Percentiles rank a stretch among this genome's conserved stretches.
Evolutionary conservation across 352 stramenopile species (phyloP).

Genomic region (Pythium scleroteichum): DNA sequence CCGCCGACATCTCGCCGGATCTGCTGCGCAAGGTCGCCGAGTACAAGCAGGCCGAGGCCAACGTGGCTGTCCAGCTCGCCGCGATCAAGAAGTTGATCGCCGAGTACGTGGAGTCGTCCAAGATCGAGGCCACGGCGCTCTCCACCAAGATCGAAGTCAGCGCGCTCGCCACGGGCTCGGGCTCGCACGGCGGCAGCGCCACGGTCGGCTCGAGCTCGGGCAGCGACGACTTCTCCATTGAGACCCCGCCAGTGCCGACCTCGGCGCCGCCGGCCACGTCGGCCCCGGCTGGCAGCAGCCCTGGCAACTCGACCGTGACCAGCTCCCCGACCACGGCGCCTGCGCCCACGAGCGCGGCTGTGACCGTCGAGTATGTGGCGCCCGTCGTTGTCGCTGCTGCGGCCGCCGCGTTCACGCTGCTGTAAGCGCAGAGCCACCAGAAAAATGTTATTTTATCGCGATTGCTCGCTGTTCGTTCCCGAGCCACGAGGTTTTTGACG

Average conservation of each 20-base stretch:
- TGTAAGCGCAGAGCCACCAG: slow-evolving; percentile 1
- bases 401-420: slow-evolving; percentile 19
- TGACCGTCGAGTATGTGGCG: slow-evolving; percentile 14
- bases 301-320: neutral
- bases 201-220: slow-evolving; percentile 11
- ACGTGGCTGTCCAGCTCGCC: slow-evolving; percentile 6
- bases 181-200: neutral
- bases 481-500: too few relatives aligned
- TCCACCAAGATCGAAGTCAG: slow-evolving; percentile 3
- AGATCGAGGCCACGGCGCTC: slow-evolving; percentile 5
- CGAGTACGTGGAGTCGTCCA: neutral
- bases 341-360: slow-evolving; percentile 9
- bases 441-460: neutral
- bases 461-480: neutral
- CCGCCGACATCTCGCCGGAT: neutral
- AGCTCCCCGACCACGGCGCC: neutral
- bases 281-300: neutral
- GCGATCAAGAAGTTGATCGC: slow-evolving; percentile 21
- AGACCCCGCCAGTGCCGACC: slow-evolving; percentile 12
- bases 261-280: slow-evolving; percentile 2
- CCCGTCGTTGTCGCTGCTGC: slow-evolving; percentile 7
- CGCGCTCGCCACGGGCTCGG: slow-evolving; percentile 7
- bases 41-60: slow-evolving; percentile 17
- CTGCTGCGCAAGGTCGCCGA: slow-evolving; percentile 18
- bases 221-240: slow-evolving; percentile 13